These are phyloP conservation scores for Cryphonectria parasitica DNA, from an alignment of 2,329 filamentous ascomycete species.

Conservation along the genomic window DNA sequence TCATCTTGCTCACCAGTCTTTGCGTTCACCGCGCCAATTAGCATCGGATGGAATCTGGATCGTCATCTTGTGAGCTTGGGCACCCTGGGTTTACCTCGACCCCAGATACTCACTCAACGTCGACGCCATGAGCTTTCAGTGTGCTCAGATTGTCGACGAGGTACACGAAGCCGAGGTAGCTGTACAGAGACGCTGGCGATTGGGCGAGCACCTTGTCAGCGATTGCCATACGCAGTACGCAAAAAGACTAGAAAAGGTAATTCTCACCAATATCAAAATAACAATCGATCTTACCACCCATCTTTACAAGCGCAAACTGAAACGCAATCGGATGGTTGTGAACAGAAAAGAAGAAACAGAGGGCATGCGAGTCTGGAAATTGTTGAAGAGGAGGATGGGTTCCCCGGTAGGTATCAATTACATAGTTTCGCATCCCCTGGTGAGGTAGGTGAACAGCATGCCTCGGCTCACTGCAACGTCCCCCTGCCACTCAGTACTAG, in stretches of 20 bases:
- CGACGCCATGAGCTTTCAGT: conserved; percentile 61
- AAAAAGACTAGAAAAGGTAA: neutral
- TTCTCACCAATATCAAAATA: conserved; percentile 68
- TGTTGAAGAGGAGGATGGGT: neutral
- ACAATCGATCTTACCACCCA: conserved; percentile 66
- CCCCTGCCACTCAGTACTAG: neutral
- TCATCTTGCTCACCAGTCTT: conserved; percentile 50
- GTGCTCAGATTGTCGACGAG: conserved; percentile 58
- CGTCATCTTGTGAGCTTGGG: conserved; percentile 7
- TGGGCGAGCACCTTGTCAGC: conserved; percentile 1
- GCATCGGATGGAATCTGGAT: conserved; percentile 69
- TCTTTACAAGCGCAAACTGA: conserved; percentile 37
- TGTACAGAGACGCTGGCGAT: conserved; percentile 64
- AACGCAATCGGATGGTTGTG: neutral
- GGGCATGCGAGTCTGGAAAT: neutral
- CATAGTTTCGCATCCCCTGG: too few species aligned
- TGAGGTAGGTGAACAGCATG: neutral
- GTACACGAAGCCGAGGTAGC: conserved; percentile 61
- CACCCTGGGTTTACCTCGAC: neutral
- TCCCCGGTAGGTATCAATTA: conserved; percentile 7
- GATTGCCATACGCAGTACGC: conserved; percentile 9
- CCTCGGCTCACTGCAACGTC: neutral
- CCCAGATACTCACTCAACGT: conserved; percentile 62
- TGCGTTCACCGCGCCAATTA: conserved; percentile 69
- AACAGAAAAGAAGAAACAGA: too few species aligned